Evolutionary conservation across 352 stramenopile species (phyloP), one percentile per base, ranked within the genome.

Genomic region (Lagenidium giganteum): DNA sequence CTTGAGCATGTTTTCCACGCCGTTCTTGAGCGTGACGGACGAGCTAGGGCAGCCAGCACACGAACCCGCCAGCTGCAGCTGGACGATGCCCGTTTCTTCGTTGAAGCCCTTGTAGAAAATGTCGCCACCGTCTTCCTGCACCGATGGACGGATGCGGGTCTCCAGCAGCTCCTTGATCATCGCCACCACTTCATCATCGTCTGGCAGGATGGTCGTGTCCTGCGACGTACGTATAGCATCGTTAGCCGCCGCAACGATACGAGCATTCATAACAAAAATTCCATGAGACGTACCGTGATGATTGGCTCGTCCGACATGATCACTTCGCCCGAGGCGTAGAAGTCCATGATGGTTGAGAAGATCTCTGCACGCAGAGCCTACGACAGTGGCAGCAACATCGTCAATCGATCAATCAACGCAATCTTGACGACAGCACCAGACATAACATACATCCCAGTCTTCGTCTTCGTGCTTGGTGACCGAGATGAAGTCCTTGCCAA

Each of bases 111-210:
- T 77, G 77, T 98, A 99, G 59, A 97, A 97, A 66, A 99, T 99
- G 61, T 99, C 97, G 27, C 97, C 97, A 28, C 97, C 95, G 63
- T 98, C 95, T 47, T 99, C 97, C 67, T 99, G 96, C 26, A 99
- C 96, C 1, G 96, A 97, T 14, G 97, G 97, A 41, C 97, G 91
- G 51, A 99, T 99, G 47, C 96, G 81, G 50, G 95, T 87, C 67
- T 99, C 96, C 31, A 99, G 75, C 13, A 99, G 74, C 79, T 99
- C 97, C 78, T 99, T 99, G 69, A 99, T 99, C 92, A 99, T 98
- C 18, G 93, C 92, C 18, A 99, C 96, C 28, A 99, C 88, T 63
- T 99, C 96, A 54, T 96, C 88, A 59, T 99, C 96, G 30, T 97
- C 90, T 7, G 98, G 93, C 16, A 98, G 67, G 56, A 99, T 98